phyloP scores from a whole-genome alignment of 2,329 filamentous ascomycete genomes.

The Colletotrichum sidae region DNA sequence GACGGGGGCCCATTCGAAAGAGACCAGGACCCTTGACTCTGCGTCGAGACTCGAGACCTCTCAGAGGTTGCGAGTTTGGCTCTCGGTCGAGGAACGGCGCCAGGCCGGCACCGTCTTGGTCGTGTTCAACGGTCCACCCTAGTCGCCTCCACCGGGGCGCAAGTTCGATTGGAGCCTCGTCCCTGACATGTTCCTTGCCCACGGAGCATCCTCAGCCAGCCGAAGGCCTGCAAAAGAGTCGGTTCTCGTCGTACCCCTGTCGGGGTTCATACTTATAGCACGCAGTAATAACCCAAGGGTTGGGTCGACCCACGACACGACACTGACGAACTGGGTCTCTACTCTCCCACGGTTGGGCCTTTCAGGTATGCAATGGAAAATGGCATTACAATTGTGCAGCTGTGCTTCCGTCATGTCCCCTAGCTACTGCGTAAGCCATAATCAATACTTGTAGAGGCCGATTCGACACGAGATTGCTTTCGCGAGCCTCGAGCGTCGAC shows the following conservation, averaged over 20 bases:
- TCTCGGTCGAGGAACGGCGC: not conserved
- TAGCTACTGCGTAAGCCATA: not conserved
- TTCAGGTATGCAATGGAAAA: not conserved
- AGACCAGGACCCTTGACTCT: slow-evolving; percentile 32
- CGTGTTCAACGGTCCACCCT: slow-evolving; percentile 10
- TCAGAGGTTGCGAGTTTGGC: not conserved
- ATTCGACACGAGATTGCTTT: too few species aligned
- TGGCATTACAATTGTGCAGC: not conserved
- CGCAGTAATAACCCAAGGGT: slow-evolving; percentile 34
- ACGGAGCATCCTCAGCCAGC: slow-evolving; percentile 31
- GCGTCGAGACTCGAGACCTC: not conserved
- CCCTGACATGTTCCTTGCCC: slow-evolving; percentile 32
- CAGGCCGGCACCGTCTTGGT: slow-evolving; percentile 6
- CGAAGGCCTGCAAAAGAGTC: slow-evolving; percentile 12
- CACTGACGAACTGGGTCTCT: slow-evolving; percentile 28
- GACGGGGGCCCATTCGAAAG: slow-evolving; percentile 25
- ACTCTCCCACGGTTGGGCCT: slow-evolving; percentile 18
- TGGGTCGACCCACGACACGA: slow-evolving; percentile 28
- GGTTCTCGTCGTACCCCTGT: slow-evolving; percentile 7
- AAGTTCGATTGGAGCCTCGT: slow-evolving; percentile 34
- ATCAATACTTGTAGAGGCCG: too few species aligned
- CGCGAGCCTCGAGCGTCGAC: too few species aligned
- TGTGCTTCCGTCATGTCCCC: not conserved
- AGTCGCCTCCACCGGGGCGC: slow-evolving; percentile 28
- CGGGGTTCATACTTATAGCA: slow-evolving; percentile 15